Base-by-base conservation (phyloP, 2,329 filamentous ascomycete genomes). In the Xylaria sp. region DNA sequence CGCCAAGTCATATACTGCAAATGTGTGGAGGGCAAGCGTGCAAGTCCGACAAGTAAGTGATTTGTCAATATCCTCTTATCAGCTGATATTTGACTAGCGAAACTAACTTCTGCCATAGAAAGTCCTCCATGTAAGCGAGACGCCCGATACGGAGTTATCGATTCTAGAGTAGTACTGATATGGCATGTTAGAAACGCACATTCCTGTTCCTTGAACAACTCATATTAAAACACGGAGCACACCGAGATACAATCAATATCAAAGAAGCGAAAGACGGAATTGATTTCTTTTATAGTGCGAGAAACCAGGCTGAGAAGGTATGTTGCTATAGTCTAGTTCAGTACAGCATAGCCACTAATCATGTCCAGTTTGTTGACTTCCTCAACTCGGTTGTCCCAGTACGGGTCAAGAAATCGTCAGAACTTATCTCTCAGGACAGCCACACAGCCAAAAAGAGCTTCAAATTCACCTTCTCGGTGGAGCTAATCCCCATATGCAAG, bases 231-330 rank as follows among this genome's bases (percentile, higher is more conserved):
- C 93, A 98, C 76, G 86, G 87, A 58, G 95, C 94, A 3, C 93
- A 97, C 76, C 86, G 87, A 67, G 93, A 99, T 69, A 95, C 94
- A 0, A 93, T 97, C 78, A 99, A 98, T 76, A 99, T 99, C 79
- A 97, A 96, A 75, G 95, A 99, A 79, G 91, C 92, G 27, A 93
- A 93, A 78, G 93, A 97, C 70, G 95, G 95, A 1, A 88, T 99
- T 62, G 95, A 99, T 43, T 99, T 99, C 77, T 99, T 89, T 83
- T 99, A 95, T 73, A 85, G 92, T 0, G 88, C 90, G 60, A 85
- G 92, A 71, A 99, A 97, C 73, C 91, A 96, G 70, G 94, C 93
- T 7, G 92, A 96, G 73, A 93, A 91, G 58, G 64, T 66, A 56
- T 41, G 29, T 4, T 21, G 8, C 7, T 5, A 27, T 4, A 7